phyloP scores from a whole-genome alignment of 2,329 filamentous ascomycete genomes.

The Sarocladiaceae sp. region DNA sequence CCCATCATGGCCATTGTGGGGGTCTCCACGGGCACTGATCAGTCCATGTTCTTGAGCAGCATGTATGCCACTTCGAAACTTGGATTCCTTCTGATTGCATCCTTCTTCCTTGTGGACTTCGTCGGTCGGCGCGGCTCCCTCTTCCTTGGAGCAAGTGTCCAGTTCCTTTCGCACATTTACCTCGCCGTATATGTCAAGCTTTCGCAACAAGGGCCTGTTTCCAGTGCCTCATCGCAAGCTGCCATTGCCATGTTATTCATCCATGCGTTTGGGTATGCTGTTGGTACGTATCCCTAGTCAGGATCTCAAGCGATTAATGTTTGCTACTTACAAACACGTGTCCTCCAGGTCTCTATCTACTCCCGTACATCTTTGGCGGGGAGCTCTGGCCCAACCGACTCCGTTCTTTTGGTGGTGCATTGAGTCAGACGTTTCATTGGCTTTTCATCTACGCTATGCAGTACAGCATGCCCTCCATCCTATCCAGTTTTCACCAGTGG shows the following conservation, averaged over 20 bases:
- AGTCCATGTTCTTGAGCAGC: constrained; percentile 32
- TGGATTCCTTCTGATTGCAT: constrained; percentile 33
- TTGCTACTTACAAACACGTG: neutral
- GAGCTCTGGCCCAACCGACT: constrained; percentile 42
- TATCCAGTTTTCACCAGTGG: constrained; percentile 31
- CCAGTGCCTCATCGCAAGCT: constrained; percentile 25
- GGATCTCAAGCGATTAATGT: neutral
- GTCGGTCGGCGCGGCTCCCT: constrained; percentile 35
- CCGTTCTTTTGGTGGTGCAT: constrained; percentile 37
- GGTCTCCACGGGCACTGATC: constrained; percentile 20
- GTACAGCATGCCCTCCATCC: constrained; percentile 27
- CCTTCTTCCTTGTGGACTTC: constrained; percentile 40
- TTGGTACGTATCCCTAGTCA: constrained; percentile 16
- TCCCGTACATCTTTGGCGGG: constrained; percentile 40
- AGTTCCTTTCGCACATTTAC: constrained; percentile 37
- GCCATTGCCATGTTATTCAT: constrained; percentile 40
- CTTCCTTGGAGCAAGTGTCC: constrained; percentile 27
- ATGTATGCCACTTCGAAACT: constrained; percentile 41
- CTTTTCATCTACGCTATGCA: constrained; percentile 36
- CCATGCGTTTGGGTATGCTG: constrained; percentile 40
- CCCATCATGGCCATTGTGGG: constrained; percentile 36
- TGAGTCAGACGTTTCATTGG: constrained; percentile 27
- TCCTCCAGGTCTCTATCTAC: constrained; percentile 27
- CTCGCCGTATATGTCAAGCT: constrained; percentile 35
- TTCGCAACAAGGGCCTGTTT: constrained; percentile 19